Evolutionary conservation across 331 rosid genomes (phyloP).

Genomic region (Rhamnella rubrinervis): DNA sequence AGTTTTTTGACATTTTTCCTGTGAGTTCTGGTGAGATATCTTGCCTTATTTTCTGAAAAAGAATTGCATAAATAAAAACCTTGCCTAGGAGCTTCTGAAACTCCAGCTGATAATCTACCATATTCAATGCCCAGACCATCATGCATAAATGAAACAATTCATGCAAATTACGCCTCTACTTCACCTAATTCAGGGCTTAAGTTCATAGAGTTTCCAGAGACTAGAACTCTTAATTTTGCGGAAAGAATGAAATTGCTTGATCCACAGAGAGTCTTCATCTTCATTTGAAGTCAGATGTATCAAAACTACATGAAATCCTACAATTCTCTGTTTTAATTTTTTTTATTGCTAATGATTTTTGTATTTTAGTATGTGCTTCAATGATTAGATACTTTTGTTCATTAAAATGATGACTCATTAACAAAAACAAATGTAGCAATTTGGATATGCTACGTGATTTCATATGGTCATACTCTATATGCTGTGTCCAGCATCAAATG

Average conservation of each 20-base stretch:
- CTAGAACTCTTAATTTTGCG: constrained; percentile 35
- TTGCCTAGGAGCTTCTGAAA: not conserved
- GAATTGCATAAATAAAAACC: too few relatives aligned
- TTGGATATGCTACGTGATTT: too few relatives aligned
- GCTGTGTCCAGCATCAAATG: too few relatives aligned
- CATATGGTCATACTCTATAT: too few relatives aligned
- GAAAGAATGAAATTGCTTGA: constrained; percentile 43
- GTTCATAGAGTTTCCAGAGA: constrained; percentile 23
- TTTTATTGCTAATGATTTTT: not conserved
- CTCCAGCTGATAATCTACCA: constrained; percentile 27
- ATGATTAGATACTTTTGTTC: not conserved
- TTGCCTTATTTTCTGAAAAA: not conserved
- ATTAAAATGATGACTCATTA: not conserved
- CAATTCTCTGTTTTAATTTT: constrained; percentile 62
- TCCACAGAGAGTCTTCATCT: constrained; percentile 56
- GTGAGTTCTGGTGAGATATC: not conserved
- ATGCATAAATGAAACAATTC: constrained; percentile 23
- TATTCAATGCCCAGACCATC: constrained; percentile 26
- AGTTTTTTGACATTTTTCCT: too few relatives aligned
- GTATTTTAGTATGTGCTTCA: not conserved
- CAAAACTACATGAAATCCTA: constrained; percentile 63
- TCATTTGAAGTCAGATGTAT: constrained; percentile 59
- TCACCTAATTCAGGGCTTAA: constrained; percentile 21
- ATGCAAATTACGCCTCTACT: constrained; percentile 18
- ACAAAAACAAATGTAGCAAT: not conserved